Evolutionary conservation across 306 rosid species (phyloP).

Genomic region (Prunus kanzakura): DNA sequence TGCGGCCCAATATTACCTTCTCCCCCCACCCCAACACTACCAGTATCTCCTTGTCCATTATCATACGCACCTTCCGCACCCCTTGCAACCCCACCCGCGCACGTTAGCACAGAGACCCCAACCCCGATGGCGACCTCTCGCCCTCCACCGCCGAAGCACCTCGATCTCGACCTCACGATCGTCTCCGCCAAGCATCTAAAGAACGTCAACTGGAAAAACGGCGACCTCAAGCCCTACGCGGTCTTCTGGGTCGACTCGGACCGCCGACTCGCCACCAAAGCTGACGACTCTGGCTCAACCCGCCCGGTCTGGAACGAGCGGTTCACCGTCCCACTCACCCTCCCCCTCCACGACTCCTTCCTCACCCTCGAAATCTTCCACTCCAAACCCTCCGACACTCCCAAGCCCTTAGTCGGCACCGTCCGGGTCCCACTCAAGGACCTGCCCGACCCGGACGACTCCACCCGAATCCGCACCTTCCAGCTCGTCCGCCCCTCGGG

Average conservation of each 20-base stretch:
- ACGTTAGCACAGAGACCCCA: constrained; percentile 1
- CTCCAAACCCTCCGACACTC: constrained; percentile 81
- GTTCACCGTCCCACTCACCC: constrained; percentile 61
- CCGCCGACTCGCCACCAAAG: constrained; percentile 79
- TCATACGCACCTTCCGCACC: neutral
- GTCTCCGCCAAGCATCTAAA: constrained; percentile 84
- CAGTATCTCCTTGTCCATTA: neutral
- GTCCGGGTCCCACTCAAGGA: constrained; percentile 58
- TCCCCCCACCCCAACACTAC: neutral
- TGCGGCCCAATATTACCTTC: neutral
- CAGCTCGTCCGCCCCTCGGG: constrained; percentile 72
- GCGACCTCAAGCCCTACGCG: constrained; percentile 78
- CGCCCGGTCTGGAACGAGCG: constrained; percentile 88
- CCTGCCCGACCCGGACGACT: constrained; percentile 41
- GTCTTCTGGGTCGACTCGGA: constrained; percentile 82
- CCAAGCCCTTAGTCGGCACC: constrained; percentile 77
- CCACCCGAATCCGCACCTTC: constrained; percentile 44
- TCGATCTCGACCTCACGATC: constrained; percentile 75
- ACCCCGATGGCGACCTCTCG: constrained; percentile 62
- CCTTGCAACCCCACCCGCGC: neutral
- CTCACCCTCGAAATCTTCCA: constrained; percentile 87
- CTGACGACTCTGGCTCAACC: constrained; percentile 76
- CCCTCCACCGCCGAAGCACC: constrained; percentile 60
- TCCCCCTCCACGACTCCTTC: constrained; percentile 45
- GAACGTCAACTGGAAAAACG: constrained; percentile 87